A percentile compares a stretch with the other conserved stretches of the same genome.
phyloP scores from a whole-genome alignment of 148 eudicot genomes.

The Polygonum maritimum region DNA sequence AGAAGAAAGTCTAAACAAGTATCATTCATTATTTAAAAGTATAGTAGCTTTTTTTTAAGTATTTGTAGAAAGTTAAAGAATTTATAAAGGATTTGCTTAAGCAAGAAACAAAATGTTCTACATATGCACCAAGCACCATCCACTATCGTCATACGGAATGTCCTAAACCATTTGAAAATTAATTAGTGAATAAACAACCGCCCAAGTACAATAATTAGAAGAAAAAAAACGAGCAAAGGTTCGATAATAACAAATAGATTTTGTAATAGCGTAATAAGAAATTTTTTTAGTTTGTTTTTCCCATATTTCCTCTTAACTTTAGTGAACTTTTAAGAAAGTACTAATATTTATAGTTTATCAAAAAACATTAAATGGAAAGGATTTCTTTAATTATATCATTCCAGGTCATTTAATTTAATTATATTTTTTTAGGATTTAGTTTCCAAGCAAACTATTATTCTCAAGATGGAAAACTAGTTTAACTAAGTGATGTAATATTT shows the following conservation, averaged over 20 bases:
- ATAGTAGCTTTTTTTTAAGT: neutral
- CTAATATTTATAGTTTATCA: too few species aligned
- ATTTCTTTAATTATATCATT: too few species aligned
- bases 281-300: neutral
- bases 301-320: neutral
- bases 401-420: too few species aligned
- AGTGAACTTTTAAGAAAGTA: too few species aligned
- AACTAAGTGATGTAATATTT: neutral
- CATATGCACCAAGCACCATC: neutral
- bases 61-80: neutral
- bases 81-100: neutral
- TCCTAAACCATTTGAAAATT: neutral
- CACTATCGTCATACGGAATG: neutral
- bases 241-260: neutral
- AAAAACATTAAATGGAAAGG: too few species aligned
- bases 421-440: too few species aligned
- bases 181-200: neutral
- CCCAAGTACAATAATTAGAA: neutral
- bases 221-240: neutral
- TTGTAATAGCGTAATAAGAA: neutral
- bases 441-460: neutral
- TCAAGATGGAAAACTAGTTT: neutral
- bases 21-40: neutral
- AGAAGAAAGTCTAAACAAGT: neutral
- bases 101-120: neutral